Evolutionary conservation across 2,329 filamentous ascomycete species (phyloP).

Genomic region (Hymenoscyphus salicellus): DNA sequence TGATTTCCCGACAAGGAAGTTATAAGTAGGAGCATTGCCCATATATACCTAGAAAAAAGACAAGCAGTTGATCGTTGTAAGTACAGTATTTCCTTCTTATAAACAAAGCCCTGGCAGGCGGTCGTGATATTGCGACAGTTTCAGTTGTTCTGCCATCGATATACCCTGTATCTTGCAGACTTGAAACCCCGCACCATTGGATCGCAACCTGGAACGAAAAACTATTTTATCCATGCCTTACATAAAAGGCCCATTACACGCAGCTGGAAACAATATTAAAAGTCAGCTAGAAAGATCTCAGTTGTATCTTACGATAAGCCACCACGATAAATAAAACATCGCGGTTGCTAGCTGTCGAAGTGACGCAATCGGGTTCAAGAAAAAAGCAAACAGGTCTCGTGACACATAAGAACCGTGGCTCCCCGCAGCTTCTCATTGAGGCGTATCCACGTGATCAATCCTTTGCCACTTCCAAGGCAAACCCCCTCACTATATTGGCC

Average conservation of each 20-base stretch:
- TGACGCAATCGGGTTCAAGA: neutral
- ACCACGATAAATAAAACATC: neutral
- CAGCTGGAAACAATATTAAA: neutral
- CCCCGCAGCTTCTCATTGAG: neutral
- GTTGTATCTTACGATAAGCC: neutral
- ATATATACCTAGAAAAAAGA: neutral
- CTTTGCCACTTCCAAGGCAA: neutral
- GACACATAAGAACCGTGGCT: neutral
- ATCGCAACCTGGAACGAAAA: neutral
- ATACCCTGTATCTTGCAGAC: neutral
- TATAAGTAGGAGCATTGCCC: neutral
- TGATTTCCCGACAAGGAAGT: neutral
- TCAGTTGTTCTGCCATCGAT: neutral
- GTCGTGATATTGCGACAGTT: neutral
- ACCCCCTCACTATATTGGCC: neutral
- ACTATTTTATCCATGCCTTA: neutral
- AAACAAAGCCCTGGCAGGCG: neutral
- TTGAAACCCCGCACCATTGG: neutral
- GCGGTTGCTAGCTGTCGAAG: neutral
- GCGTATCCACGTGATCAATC: neutral
- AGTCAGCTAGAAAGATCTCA: neutral
- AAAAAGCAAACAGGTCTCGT: neutral
- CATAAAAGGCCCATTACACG: neutral
- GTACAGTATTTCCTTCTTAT: neutral
- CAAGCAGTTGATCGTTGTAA: neutral